Base-by-base conservation (phyloP, 352 stramenopile genomes). In the Aphanomyces invadans region DNA sequence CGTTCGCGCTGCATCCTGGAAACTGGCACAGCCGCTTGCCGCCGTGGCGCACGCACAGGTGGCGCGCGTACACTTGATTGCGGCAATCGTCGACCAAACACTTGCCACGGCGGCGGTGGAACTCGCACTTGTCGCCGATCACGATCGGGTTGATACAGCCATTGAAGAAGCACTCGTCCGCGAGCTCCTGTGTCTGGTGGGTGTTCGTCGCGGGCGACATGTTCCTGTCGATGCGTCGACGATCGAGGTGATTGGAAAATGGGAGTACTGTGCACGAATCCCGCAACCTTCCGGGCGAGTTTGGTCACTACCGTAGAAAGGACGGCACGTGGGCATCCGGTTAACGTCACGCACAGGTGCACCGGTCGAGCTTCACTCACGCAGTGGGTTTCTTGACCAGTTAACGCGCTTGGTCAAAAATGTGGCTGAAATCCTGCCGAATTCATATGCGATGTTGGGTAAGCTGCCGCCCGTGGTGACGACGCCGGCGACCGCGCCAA, bases 11-110 rank as follows among this genome's bases (percentile, higher is more conserved):
- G 53, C 53, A 62, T 11, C 53, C 53, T 48, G 53, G 53, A 11
- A 29, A 62, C 29, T 44, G 29, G 31, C 53, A 62, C 15, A 44
- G 32, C 29, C 33, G 53, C 29, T 46, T 44, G 53, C 53, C 53
- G n/a, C 53, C 53, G n/a, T 62, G 53, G 10, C 29, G 33, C 29
- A 62, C 53, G 53, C 53, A 62, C n/a, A 62, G 31, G n/a, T 62
- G 53, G 53, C 53, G 53, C 7, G 53, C 53, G n/a, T 62, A 62
- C 1, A 62, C 53, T 62, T 62, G 53, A 32, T 62, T 62, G 53
- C 53, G 53, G 53, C 53, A 62, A 26, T 62, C 31, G 53, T 17
- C 17, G 31, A 46, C 19, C 23, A 44, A 29, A 23, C 53, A 62
- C 26, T 48, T 46, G 53, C 29, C 53, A 32, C 53, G 53, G 36